Evolutionary conservation across 352 stramenopile genomes (phyloP), one percentile per base, ranked within the genome.

Genomic region (Pilasporangium apinafurcum): DNA sequence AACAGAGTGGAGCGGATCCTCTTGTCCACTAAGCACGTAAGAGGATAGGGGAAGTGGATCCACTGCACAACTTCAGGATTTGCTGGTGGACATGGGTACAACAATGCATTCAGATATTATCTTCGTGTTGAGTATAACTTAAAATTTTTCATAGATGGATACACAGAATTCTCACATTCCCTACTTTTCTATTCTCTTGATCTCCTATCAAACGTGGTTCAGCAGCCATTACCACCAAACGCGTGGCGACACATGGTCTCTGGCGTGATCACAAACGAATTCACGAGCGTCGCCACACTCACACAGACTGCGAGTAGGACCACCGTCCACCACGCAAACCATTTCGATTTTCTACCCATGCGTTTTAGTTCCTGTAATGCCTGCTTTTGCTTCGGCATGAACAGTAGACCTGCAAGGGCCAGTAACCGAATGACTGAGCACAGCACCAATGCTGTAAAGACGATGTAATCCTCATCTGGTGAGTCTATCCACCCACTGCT

Each of bases 171-270:
- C n/a, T n/a, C n/a, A n/a, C n/a, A n/a, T n/a, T n/a, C n/a, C n/a
- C n/a, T n/a, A n/a, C n/a, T n/a, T n/a, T n/a, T n/a, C n/a, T n/a
- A n/a, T n/a, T n/a, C n/a, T n/a, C n/a, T n/a, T n/a, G n/a, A n/a
- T n/a, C n/a, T n/a, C n/a, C n/a, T n/a, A n/a, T n/a, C n/a, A n/a
- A n/a, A n/a, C n/a, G n/a, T n/a, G n/a, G n/a, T n/a, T n/a, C n/a
- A n/a, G 38, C 61, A 60, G 2, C 60, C 60, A 18, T 44, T 37
- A 38, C 51, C 61, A 26, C 49, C 51, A 10, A 67, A 70, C 28
- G 36, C 57, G 22, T 59, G 60, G 9, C 59, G 56, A 37, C 56
- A 60, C 44, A 37, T 53, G n/a, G 53, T 70, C 14, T 63, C 49
- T 9, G 56, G 56, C 22, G 61, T 59, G 31, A 70, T 56, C n/a